Conservation (phyloP, 129 eudicot species). For the sunflower (Helianthus annuus) region DNA sequence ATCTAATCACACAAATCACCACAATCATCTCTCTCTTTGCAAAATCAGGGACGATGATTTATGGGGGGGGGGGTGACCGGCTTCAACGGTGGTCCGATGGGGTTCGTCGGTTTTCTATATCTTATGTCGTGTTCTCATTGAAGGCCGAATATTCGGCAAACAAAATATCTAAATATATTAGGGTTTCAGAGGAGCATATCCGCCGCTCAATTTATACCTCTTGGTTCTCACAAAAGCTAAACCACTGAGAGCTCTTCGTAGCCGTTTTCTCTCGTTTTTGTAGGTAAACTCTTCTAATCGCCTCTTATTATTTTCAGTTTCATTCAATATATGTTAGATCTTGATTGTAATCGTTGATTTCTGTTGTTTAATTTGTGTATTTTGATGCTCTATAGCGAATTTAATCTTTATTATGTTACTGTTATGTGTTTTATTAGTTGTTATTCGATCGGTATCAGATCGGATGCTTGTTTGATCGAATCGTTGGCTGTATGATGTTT, state of each 20-base stretch:
- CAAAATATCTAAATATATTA: conserved; percentile 23
- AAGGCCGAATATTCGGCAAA: conserved; percentile 19
- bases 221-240: background rate
- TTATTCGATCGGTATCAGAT: background rate
- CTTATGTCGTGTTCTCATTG: background rate
- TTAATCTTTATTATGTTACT: background rate
- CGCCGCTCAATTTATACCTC: conserved; percentile 40
- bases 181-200: conserved; percentile 28
- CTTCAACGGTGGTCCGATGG: too few relatives aligned
- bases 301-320: background rate
- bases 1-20: too few relatives aligned
- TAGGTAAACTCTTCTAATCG: conserved; percentile 10
- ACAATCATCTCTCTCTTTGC: too few relatives aligned
- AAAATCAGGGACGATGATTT: too few relatives aligned
- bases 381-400: background rate
- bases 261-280: conserved; percentile 17
- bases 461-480: background rate
- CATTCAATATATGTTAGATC: conserved; percentile 13
- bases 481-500: background rate
- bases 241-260: conserved; percentile 23
- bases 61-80: too few relatives aligned
- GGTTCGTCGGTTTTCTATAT: too few relatives aligned
- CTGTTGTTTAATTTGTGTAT: background rate
- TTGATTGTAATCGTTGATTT: conserved; percentile 18
- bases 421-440: background rate